Evolutionary conservation across 2,329 filamentous ascomycete genomes (phyloP).

Genomic region (Trichoderma simmonsii): DNA sequence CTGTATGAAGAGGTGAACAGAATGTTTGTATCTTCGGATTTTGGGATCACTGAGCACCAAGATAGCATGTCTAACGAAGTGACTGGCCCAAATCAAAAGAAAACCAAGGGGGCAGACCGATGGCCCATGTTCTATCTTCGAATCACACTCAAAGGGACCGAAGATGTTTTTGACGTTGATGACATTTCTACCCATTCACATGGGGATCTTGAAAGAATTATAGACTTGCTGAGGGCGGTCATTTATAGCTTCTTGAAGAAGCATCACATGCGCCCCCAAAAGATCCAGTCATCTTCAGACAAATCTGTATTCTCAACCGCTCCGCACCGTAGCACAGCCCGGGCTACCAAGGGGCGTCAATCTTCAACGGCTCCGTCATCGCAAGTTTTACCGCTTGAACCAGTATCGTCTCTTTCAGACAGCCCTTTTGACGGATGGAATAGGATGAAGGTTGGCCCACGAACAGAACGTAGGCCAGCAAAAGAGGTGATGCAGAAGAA

Average conservation of each 20-base stretch:
- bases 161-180: slow-evolving; percentile 36
- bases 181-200: slow-evolving; percentile 44
- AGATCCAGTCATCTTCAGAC: slow-evolving; percentile 25
- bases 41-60: slow-evolving; percentile 59
- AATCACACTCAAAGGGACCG: slow-evolving; percentile 44
- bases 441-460: slow-evolving; percentile 32
- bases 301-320: slow-evolving; percentile 28
- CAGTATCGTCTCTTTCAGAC: background rate
- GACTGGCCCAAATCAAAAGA: slow-evolving; percentile 32
- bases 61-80: slow-evolving; percentile 27
- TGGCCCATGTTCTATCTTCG: slow-evolving; percentile 90
- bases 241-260: slow-evolving; percentile 72
- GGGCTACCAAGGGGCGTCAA: slow-evolving; percentile 19
- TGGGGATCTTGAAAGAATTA: slow-evolving; percentile 45
- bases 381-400: slow-evolving; percentile 10
- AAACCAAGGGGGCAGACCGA: slow-evolving; percentile 67
- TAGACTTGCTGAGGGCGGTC: slow-evolving; percentile 65
- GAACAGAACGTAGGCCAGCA: background rate
- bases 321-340: slow-evolving; percentile 22
- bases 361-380: slow-evolving; percentile 16
- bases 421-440: slow-evolving; percentile 39
- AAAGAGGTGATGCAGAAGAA: background rate
- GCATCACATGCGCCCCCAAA: slow-evolving; percentile 63
- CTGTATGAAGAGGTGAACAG: slow-evolving; percentile 77
- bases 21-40: slow-evolving; percentile 72